These are phyloP conservation scores for Globisporangium perplexum DNA, from an alignment of 352 stramenopile genomes.

Conservation along the genomic window DNA sequence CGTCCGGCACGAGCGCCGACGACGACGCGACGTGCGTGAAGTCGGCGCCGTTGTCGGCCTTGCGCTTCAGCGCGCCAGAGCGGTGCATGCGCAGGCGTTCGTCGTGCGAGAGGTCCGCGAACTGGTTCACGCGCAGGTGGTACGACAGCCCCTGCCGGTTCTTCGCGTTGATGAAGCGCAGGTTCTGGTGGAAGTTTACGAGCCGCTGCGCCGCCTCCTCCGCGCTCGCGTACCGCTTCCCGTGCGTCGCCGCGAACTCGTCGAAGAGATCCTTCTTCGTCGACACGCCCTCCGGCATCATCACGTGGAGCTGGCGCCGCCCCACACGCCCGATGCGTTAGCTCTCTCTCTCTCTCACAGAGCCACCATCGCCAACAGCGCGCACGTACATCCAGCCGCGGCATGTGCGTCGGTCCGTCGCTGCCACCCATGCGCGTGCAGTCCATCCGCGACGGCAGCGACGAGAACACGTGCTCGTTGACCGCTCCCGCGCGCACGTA, in stretches of 20 bases:
- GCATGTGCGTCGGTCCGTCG: conserved; percentile 39
- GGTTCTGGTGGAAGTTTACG: conserved; percentile 74
- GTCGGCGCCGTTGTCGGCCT: conserved; percentile 54
- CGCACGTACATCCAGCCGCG: conserved; percentile 52
- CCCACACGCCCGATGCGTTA: too few relatives aligned
- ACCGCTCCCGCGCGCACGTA: conserved; percentile 74
- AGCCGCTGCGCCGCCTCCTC: conserved; percentile 44
- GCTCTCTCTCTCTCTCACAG: too few relatives aligned
- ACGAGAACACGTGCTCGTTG: conserved; percentile 56
- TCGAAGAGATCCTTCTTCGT: conserved; percentile 64
- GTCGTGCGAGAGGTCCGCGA: conserved; percentile 74
- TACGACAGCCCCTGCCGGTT: conserved; percentile 82
- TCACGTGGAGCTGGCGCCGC: conserved; percentile 82
- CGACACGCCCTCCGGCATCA: conserved; percentile 62
- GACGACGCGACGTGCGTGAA: conserved; percentile 33
- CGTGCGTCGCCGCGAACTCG: conserved; percentile 50
- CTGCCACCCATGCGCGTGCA: conserved; percentile 58
- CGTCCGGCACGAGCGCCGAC: conserved; percentile 37
- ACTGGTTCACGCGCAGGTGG: conserved; percentile 74
- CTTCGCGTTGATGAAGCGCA: conserved; percentile 81
- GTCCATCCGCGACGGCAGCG: conserved; percentile 74
- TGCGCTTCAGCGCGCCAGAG: conserved; percentile 39
- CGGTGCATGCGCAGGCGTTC: conserved; percentile 52
- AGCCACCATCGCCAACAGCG: conserved; percentile 5
- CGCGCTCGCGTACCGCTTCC: conserved; percentile 51